Evolutionary conservation across 352 stramenopile species (phyloP), one percentile per base, ranked within the genome.

Genomic region (Thalassiosira oceanica): DNA sequence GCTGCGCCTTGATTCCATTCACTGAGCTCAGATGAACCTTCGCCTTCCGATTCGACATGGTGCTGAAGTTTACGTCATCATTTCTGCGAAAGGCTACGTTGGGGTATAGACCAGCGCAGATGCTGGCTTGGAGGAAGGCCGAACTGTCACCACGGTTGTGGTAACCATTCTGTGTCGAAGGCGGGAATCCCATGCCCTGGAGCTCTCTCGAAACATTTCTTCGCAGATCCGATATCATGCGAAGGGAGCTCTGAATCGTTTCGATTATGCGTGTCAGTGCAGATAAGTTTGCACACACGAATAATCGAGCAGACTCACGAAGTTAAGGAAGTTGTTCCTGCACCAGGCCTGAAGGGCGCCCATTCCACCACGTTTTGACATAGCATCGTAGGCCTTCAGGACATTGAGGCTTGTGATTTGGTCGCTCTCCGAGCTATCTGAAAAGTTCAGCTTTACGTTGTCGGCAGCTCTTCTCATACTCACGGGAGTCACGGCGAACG

Each of bases 151-250:
- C 63, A 26, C 77, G 60, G 51, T 88, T 88, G 35, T 89, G 78
- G 65, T 78, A 84, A 2, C 55, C 55, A 46, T 41, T 50, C 21
- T 37, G 36, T 10, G 42, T 27, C 28, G 50, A 69, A 21, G 61
- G 43, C 24, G 60, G 57, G 46, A 87, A 89, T 11, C 73, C 75
- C n/a, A 87, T 54, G 7, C 51, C 68, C 49, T 70, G 54, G n/a
- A 90, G 60, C 44, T 90, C 79, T 23, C 80, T 46, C 7, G 61
- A 72, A 7, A 86, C 57, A 54, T 86, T 85, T 24, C 58, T 69
- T 60, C 79, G 53, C 42, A 97, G 81, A 36, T 97, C 93, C 18
- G 93, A 58, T 66, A 98, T 97, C 23, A 90, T 95, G 60, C 94
- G 86, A 46, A 98, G 74, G n/a, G n/a, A n/a, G n/a, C n/a, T n/a